Evolutionary conservation across 148 eudicot species (phyloP).

Genomic region (Cornus suecica): DNA sequence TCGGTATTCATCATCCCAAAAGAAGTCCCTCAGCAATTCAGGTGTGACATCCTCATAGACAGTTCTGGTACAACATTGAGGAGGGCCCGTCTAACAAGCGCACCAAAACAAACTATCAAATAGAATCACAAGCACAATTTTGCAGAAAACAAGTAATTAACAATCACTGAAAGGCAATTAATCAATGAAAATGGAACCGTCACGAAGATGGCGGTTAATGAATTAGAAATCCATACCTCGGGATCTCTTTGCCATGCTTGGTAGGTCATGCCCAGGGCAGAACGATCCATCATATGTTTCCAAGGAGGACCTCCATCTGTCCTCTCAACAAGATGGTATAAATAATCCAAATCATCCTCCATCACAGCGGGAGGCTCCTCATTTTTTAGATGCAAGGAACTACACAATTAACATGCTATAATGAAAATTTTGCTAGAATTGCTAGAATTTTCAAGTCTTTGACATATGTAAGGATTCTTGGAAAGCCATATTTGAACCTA

Average conservation of each 20-base stretch:
- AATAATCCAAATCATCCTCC: constrained; percentile 57
- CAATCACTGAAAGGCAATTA: neutral
- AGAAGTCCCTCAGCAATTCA: constrained; percentile 91
- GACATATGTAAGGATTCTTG: neutral
- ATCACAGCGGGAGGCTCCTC: constrained; percentile 36
- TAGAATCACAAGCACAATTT: neutral
- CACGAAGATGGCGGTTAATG: neutral
- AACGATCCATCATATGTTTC: constrained; percentile 89
- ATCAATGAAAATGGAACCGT: neutral
- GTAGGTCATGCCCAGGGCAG: constrained; percentile 67
- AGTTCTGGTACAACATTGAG: constrained; percentile 89
- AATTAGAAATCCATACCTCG: constrained; percentile 37
- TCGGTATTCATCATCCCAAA: constrained; percentile 94
- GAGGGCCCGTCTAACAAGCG: constrained; percentile 73
- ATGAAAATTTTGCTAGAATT: constrained; percentile 7
- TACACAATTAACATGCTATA: constrained; percentile 22
- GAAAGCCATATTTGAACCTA: neutral
- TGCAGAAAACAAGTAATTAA: neutral
- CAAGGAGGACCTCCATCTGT: constrained; percentile 92
- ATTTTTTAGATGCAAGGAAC: constrained; percentile 42
- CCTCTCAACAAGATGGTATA: constrained; percentile 68
- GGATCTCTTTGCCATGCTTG: constrained; percentile 93
- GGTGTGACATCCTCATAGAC: constrained; percentile 93
- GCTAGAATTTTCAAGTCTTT: neutral
- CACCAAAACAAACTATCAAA: constrained; percentile 11